A percentile compares a stretch with the other conserved stretches of the same genome.
phyloP scores from a whole-genome alignment of 129 eudicot species.

The Sambucus nigra region DNA sequence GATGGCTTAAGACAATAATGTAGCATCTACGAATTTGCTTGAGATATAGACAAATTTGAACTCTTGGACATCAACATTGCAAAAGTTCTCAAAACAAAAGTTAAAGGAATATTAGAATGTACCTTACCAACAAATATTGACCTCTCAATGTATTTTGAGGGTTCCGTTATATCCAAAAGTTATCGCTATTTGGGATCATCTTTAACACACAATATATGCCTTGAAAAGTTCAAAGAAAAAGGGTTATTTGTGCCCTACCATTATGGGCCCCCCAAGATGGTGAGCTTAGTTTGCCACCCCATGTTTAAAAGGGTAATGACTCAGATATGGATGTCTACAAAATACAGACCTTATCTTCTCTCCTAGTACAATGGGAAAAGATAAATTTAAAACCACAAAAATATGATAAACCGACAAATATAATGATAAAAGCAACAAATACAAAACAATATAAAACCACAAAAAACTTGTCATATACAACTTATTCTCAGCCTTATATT shows the following conservation, averaged over 20 bases:
- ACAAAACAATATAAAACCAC: not conserved
- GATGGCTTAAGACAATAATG: no score
- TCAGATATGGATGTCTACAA: not conserved
- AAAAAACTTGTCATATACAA: not conserved
- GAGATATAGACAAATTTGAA: not conserved
- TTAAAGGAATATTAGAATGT: not conserved
- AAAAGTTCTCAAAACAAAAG: no score
- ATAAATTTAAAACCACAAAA: not conserved
- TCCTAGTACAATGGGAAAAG: not conserved
- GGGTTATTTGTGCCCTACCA: not conserved
- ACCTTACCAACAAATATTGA: constrained; percentile 1
- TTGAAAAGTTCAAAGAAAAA: not conserved
- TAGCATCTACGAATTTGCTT: not conserved
- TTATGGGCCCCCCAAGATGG: constrained; percentile 8
- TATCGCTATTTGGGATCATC: no score
- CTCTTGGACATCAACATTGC: no score
- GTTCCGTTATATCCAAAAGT: no score
- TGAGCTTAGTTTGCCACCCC: not conserved
- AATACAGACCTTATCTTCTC: not conserved
- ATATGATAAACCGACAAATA: not conserved
- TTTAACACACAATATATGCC: no score
- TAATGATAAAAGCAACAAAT: not conserved
- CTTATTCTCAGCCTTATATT: not conserved
- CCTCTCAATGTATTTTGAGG: no score
- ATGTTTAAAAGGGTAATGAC: not conserved